phyloP scores from a whole-genome alignment of 352 stramenopile genomes.

The Thraustochytrium striatum region DNA sequence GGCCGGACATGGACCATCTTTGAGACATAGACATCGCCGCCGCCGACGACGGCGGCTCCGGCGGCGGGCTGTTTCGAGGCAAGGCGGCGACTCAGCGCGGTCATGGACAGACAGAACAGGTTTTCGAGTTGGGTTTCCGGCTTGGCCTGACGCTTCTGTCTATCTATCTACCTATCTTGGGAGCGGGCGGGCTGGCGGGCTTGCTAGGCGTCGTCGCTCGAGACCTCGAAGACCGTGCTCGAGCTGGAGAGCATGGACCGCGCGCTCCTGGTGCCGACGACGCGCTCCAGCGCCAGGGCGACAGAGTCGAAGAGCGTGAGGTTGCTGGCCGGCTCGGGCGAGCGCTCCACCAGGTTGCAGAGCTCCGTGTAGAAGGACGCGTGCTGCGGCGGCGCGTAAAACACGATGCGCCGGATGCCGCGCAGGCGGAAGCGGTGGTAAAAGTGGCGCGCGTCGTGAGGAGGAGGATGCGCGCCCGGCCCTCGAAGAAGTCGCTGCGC shows the following conservation, averaged over 20 bases:
- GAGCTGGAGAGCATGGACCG: neutral
- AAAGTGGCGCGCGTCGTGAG: slow-evolving; percentile 44
- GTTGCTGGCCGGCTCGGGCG: slow-evolving; percentile 42
- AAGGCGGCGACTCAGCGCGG: too few relatives aligned
- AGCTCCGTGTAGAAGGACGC: slow-evolving; percentile 71
- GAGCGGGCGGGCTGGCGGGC: too few relatives aligned
- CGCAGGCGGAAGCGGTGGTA: slow-evolving; percentile 64
- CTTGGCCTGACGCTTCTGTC: too few relatives aligned
- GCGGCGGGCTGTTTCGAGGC: too few relatives aligned
- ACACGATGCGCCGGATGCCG: slow-evolving; percentile 68
- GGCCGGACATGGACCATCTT: too few relatives aligned
- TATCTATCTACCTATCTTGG: too few relatives aligned
- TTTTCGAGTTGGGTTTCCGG: too few relatives aligned
- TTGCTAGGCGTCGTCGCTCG: too few relatives aligned
- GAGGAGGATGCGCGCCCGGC: slow-evolving; percentile 39
- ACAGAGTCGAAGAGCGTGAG: slow-evolving; percentile 70
- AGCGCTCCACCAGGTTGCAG: slow-evolving; percentile 65
- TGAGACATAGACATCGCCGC: too few relatives aligned
- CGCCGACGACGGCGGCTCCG: too few relatives aligned
- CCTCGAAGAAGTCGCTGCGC: slow-evolving; percentile 38
- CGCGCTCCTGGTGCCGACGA: slow-evolving; percentile 61
- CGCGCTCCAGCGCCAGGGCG: slow-evolving; percentile 67
- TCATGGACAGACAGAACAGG: too few relatives aligned
- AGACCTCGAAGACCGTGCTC: neutral
- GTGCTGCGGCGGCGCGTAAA: slow-evolving; percentile 72